Base-by-base conservation (phyloP, 2,329 filamentous ascomycete species). In the Beauveria caledonica region DNA sequence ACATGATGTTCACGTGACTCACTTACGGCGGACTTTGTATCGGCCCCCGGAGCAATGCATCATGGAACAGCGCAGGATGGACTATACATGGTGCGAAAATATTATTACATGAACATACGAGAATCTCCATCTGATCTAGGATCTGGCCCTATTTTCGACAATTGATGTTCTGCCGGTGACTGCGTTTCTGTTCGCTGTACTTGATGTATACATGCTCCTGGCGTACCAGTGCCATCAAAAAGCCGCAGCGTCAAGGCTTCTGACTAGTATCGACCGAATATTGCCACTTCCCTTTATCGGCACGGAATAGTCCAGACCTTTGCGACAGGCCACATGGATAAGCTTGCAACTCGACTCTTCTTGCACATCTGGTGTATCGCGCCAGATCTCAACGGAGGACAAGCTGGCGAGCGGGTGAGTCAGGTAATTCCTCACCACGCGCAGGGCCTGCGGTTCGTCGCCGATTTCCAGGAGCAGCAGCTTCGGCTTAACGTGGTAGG, bases 381-480 rank as follows among this genome's bases (percentile, higher is more conserved):
- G 76, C 90, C 89, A 93, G 5, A 92, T 78, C 71, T 92, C 86
- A 2, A 86, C 71, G 3, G 70, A 68, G 3, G 74, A 70, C 23
- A 60, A 68, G 70, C 61, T 51, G 33, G 66, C 62, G 7, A 70
- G 58, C 62, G 56, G n/a, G 60, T 74, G 66, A 7, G 56, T 56
- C 27, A 71, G 57, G 7, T 78, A 81, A 68, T 84, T 73, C 9
- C 70, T 66, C 1, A 81, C 79, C 2, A 94, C 87, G 13, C 89
- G 77, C 5, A 72, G 59, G 0, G 88, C 90, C 72, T 95, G 90
- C 6, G 73, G 75, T 62, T 84, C 71, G 66, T 89, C 88, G 0
- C 86, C 88, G 27, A 93, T 81, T 71, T 95, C 90, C 63, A 92
- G 78, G 0, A 90, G 70, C 10, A 89, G 69, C 8, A 87, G 67